phyloP scores from a whole-genome alignment of 2,329 filamentous ascomycete genomes.

The Trichoderma breve region DNA sequence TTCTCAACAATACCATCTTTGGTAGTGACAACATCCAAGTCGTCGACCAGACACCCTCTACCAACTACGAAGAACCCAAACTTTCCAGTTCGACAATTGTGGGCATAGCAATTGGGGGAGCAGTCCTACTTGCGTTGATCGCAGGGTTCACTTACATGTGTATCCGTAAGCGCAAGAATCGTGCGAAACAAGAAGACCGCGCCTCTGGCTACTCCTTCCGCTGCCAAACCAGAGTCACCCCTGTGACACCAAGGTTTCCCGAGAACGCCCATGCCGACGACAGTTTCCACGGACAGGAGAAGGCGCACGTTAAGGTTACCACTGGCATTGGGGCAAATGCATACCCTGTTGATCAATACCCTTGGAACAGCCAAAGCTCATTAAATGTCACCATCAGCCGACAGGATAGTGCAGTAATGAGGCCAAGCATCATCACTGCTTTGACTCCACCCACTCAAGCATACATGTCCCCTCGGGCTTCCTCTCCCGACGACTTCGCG shows the following conservation, averaged over 20 bases:
- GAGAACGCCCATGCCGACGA: constrained; percentile 2
- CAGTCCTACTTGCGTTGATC: constrained; percentile 38
- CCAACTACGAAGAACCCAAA: constrained; percentile 1
- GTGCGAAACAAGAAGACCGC: constrained; percentile 8
- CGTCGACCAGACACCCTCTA: neutral
- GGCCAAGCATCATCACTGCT: constrained; percentile 24
- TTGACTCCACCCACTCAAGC: constrained; percentile 25
- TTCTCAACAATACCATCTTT: constrained; percentile 48
- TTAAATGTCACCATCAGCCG: neutral
- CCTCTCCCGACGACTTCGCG: constrained; percentile 25
- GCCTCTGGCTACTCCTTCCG: constrained; percentile 50
- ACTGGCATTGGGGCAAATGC: neutral
- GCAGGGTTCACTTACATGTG: constrained; percentile 45
- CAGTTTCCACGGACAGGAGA: constrained; percentile 3
- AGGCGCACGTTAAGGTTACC: neutral
- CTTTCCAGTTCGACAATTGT: constrained; percentile 43
- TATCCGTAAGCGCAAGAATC: constrained; percentile 45
- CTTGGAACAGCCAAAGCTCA: constrained; percentile 3
- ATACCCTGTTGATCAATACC: neutral
- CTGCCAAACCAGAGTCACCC: constrained; percentile 39
- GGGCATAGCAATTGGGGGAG: constrained; percentile 42
- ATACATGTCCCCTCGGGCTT: constrained; percentile 7
- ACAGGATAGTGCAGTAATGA: neutral
- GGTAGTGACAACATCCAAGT: constrained; percentile 27
- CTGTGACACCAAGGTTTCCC: neutral